phyloP scores from a whole-genome alignment of 768 basidiomycete genomes.

The Daedaleopsis sinensis region DNA sequence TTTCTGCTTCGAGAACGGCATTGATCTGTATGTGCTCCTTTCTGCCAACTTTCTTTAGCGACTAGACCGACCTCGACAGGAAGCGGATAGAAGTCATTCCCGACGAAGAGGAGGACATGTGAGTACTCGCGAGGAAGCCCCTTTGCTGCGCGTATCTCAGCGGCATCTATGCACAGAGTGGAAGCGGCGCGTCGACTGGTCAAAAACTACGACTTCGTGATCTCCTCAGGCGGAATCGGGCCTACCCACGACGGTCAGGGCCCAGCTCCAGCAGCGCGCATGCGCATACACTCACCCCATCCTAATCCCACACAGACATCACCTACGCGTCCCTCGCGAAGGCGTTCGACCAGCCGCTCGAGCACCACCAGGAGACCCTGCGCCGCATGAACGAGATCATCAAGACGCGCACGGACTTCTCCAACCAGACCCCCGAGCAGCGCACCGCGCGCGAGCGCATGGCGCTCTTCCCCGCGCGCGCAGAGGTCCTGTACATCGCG shows the following conservation, averaged over 20 bases:
- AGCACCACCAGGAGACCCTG: slow-evolving; percentile 78
- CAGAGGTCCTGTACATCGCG: slow-evolving; percentile 80
- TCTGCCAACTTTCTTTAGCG: neutral
- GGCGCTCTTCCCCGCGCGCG: slow-evolving; percentile 83
- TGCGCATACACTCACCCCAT: neutral
- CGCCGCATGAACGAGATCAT: slow-evolving; percentile 67
- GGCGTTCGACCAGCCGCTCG: slow-evolving; percentile 74
- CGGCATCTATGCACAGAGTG: slow-evolving; percentile 46
- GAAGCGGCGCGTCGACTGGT: slow-evolving; percentile 87
- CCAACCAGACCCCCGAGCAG: slow-evolving; percentile 74
- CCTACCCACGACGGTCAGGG: slow-evolving; percentile 84
- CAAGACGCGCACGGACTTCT: slow-evolving; percentile 55
- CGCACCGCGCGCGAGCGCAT: slow-evolving; percentile 78
- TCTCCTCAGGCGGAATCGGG: slow-evolving; percentile 91
- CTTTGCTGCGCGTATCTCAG: neutral
- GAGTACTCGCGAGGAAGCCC: slow-evolving; percentile 30
- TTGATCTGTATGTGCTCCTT: slow-evolving; percentile 60
- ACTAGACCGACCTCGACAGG: slow-evolving; percentile 41
- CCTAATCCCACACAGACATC: slow-evolving; percentile 59
- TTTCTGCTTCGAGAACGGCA: slow-evolving; percentile 86
- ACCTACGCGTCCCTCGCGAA: slow-evolving; percentile 88
- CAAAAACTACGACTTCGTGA: slow-evolving; percentile 82
- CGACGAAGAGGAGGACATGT: slow-evolving; percentile 92
- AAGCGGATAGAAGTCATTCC: slow-evolving; percentile 91
- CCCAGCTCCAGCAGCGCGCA: neutral